Evolutionary conservation across 2,329 filamentous ascomycete species (phyloP).

Genomic region (Akanthomyces muscarius): DNA sequence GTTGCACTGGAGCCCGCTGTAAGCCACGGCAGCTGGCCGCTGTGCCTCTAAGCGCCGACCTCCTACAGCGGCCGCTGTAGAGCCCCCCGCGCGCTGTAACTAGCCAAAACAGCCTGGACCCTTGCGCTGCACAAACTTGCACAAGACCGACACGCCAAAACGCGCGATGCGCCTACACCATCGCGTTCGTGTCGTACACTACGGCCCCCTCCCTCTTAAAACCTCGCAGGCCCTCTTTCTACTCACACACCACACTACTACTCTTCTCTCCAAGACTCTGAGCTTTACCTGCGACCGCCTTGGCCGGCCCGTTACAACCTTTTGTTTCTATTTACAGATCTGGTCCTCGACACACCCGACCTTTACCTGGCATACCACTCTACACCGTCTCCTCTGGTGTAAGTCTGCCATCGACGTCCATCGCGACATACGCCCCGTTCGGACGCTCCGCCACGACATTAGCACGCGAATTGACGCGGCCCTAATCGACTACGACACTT

Average conservation of each 20-base stretch:
- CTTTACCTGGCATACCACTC: slow-evolving; percentile 6
- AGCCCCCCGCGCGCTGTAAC: not conserved
- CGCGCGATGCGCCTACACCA: slow-evolving; percentile 13
- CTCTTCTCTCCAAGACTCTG: slow-evolving; percentile 1
- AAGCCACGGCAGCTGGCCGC: not conserved
- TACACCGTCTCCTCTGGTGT: slow-evolving; percentile 3
- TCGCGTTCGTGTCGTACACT: slow-evolving; percentile 16
- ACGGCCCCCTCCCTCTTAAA: slow-evolving; percentile 17
- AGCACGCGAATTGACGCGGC: slow-evolving; percentile 15
- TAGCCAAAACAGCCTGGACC: not conserved
- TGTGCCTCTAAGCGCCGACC: slow-evolving; percentile 8
- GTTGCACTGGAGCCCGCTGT: not conserved
- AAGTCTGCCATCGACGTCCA: slow-evolving; percentile 7
- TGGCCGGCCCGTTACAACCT: slow-evolving; percentile 13
- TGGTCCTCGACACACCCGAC: slow-evolving; percentile 4
- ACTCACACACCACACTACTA: slow-evolving; percentile 3
- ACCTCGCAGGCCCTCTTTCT: slow-evolving; percentile 13
- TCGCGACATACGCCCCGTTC: slow-evolving; percentile 1
- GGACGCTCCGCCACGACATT: not conserved
- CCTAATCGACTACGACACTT: not conserved
- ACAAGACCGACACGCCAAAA: slow-evolving; percentile 16
- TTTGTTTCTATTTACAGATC: slow-evolving; percentile 16
- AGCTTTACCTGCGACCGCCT: slow-evolving; percentile 15
- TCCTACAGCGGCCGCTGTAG: not conserved
- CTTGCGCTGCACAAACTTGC: not conserved